Conservation (phyloP, 2,329 filamentous ascomycete genomes). For the Colletotrichum higginsianum region DNA sequence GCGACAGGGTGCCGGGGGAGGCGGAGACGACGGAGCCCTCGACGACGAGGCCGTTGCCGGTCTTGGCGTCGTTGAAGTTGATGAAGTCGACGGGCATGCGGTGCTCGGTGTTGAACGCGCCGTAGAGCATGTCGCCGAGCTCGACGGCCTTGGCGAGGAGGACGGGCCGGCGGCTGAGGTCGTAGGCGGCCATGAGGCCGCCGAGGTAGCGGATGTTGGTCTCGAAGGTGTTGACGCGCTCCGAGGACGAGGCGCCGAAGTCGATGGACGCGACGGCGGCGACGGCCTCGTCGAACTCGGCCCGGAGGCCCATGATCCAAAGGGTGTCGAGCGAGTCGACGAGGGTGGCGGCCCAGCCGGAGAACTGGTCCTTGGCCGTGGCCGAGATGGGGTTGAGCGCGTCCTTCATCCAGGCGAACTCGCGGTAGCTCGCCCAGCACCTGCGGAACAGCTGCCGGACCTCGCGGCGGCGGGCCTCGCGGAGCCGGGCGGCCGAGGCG, state of each 20-base stretch:
- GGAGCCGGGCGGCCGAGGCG: conserved; percentile 43
- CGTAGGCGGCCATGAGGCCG: conserved; percentile 77
- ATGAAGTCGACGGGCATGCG: conserved; percentile 71
- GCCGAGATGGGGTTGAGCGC: conserved; percentile 61
- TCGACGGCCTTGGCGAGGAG: conserved; percentile 74
- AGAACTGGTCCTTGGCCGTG: conserved; percentile 57
- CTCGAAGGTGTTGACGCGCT: conserved; percentile 74
- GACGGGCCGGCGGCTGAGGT: conserved; percentile 70
- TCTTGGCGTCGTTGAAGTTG: conserved; percentile 58
- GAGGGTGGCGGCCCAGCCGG: conserved; percentile 63
- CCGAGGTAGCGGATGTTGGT: conserved; percentile 81
- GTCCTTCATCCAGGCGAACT: conserved; percentile 63
- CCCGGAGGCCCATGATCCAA: conserved; percentile 68
- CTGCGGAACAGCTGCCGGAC: conserved; percentile 53
- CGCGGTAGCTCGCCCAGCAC: conserved; percentile 60
- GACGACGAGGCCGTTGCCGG: conserved; percentile 51
- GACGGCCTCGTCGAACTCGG: conserved; percentile 66
- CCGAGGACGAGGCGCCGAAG: conserved; percentile 57
- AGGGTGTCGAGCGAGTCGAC: conserved; percentile 65
- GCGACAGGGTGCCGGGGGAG: conserved; percentile 73
- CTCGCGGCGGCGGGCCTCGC: conserved; percentile 52
- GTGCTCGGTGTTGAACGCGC: conserved; percentile 78
- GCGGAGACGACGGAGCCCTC: conserved; percentile 60
- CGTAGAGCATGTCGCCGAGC: conserved; percentile 75
- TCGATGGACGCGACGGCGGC: conserved; percentile 62